phyloP scores from a whole-genome alignment of 306 rosid species.

The Vachellia pachyceras region DNA sequence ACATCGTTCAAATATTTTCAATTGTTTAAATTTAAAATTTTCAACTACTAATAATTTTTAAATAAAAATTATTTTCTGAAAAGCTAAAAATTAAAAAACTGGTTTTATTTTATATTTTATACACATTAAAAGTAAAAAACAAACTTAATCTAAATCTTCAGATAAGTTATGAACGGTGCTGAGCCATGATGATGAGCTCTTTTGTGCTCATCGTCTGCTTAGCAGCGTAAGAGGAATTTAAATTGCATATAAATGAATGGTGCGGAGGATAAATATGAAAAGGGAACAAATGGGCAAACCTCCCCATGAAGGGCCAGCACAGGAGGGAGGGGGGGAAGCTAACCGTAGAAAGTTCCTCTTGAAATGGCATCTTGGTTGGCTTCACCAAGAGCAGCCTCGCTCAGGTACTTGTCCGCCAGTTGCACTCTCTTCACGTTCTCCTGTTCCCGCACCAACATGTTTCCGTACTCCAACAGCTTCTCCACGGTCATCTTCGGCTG shows the following conservation, averaged over 20 bases:
- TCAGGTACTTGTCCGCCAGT: constrained; percentile 76
- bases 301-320: constrained; percentile 37
- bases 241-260: not conserved
- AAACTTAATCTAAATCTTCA: too few species aligned
- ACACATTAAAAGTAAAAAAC: too few species aligned
- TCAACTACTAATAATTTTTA: too few species aligned
- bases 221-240: too few species aligned
- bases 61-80: too few species aligned
- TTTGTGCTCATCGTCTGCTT: too few species aligned
- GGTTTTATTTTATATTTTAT: too few species aligned
- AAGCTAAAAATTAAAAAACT: too few species aligned
- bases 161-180: too few species aligned
- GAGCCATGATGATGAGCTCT: too few species aligned
- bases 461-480: constrained; percentile 72
- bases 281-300: constrained; percentile 38
- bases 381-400: constrained; percentile 80
- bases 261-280: not conserved
- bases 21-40: too few species aligned
- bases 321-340: constrained; percentile 40
- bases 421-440: constrained; percentile 87
- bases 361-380: constrained; percentile 67
- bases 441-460: constrained; percentile 78
- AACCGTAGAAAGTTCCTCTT: constrained; percentile 66
- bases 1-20: too few species aligned
- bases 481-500: constrained; percentile 64